Evolutionary conservation across 768 basidiomycete species (phyloP).

Genomic region (Suillus americanus): DNA sequence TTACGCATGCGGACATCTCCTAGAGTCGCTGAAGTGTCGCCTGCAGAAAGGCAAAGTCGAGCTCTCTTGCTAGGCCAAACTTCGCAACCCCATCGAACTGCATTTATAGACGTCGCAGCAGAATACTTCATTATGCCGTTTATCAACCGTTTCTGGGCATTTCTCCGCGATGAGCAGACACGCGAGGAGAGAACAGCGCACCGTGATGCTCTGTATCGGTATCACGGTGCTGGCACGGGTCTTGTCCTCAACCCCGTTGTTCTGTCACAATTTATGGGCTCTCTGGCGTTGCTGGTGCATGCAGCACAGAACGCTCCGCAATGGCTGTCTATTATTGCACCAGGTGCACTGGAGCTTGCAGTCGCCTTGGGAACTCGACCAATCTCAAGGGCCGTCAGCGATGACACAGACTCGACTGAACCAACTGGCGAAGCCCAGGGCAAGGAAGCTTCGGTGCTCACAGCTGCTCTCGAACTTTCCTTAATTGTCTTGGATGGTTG

Average conservation of each 20-base stretch:
- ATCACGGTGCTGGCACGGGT: conserved; percentile 75
- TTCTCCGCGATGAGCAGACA: conserved; percentile 80
- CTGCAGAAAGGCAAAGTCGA: conserved; percentile 20
- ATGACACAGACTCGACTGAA: conserved; percentile 31
- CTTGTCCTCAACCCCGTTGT: conserved; percentile 79
- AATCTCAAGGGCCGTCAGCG: conserved; percentile 42
- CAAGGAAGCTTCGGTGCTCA: conserved; percentile 74
- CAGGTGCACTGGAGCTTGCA: conserved; percentile 81
- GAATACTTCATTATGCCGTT: conserved; percentile 89
- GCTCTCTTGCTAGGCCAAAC: conserved; percentile 3
- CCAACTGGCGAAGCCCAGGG: conserved; percentile 21
- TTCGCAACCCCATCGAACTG: conserved; percentile 18
- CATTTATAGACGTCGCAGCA: conserved; percentile 74
- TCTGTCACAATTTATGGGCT: conserved; percentile 72
- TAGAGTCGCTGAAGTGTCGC: conserved; percentile 44
- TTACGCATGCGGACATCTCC: conserved; percentile 58
- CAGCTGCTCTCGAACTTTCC: conserved; percentile 73
- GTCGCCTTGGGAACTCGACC: conserved; percentile 73
- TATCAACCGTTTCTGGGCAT: conserved; percentile 93
- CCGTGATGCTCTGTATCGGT: conserved; percentile 52
- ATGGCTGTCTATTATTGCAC: conserved; percentile 80
- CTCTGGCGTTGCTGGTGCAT: conserved; percentile 79
- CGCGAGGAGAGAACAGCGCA: conserved; percentile 70
- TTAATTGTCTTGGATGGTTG: conserved; percentile 75
- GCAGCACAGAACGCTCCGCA: conserved; percentile 77